A percentile compares a stretch with the other conserved stretches of the same genome.
These are phyloP conservation scores for Wallacemonas sp. DNA, from an alignment of 208 protist genomes.

Conservation along the genomic window DNA sequence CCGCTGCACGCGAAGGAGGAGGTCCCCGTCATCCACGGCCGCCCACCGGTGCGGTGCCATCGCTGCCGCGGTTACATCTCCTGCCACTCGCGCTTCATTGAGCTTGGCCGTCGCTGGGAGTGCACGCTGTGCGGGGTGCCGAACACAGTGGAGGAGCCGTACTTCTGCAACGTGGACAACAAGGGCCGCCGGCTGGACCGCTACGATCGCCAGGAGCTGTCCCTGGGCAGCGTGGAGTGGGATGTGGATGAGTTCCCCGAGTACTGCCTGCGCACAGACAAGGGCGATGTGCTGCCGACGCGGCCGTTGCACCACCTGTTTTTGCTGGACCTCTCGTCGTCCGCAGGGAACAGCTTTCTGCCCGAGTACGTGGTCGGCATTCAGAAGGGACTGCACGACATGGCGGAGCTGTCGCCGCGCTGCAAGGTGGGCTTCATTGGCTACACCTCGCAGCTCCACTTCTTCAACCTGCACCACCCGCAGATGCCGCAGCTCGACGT, in stretches of 20 bases:
- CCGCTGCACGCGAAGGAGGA: conserved; percentile 68
- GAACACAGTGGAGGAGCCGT: conserved; percentile 70
- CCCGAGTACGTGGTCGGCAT: conserved; percentile 74
- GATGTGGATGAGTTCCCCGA: conserved; percentile 82
- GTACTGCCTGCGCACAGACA: conserved; percentile 61
- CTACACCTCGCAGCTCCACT: conserved; percentile 86
- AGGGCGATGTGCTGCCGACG: conserved; percentile 33
- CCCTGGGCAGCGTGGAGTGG: conserved; percentile 83
- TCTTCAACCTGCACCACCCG: conserved; percentile 85
- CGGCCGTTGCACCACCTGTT: conserved; percentile 88
- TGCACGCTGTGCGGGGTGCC: conserved; percentile 90
- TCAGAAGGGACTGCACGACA: conserved; percentile 56
- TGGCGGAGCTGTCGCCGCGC: conserved; percentile 70
- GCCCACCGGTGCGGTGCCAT: conserved; percentile 89
- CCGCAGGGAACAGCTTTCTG: conserved; percentile 64
- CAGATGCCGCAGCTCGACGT: conserved; percentile 81
- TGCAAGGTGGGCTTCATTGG: conserved; percentile 89
- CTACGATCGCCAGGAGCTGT: conserved; percentile 64
- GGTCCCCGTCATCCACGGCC: conserved; percentile 63
- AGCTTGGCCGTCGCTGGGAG: conserved; percentile 87
- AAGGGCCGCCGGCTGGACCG: conserved; percentile 64
- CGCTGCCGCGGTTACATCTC: conserved; percentile 94
- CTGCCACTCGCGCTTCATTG: conserved; percentile 78
- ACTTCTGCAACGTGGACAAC: conserved; percentile 89
- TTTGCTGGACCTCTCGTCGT: conserved; percentile 76